Base-by-base conservation (phyloP, 2,329 filamentous ascomycete species). In the Claviceps africana region DNA sequence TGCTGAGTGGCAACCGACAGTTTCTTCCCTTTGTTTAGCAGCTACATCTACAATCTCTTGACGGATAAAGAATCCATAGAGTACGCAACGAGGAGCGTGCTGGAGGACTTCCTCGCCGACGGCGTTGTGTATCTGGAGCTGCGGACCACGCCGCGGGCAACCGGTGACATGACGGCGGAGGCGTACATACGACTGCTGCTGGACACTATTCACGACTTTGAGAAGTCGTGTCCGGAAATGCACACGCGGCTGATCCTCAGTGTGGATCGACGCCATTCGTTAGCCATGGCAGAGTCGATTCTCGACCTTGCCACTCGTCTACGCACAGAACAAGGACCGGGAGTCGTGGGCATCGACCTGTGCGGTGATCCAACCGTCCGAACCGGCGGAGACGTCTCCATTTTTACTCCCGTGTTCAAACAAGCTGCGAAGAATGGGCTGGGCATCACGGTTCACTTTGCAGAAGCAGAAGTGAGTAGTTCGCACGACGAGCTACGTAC, bases 71-170 rank as follows among this genome's bases (percentile, higher is more conserved):
- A 72, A 3, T 79, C 80, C 57, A 69, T 88, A 47, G 70, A 68
- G 42, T 74, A 78, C 59, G 79, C 85, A 28, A 88, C 86, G 1
- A 70, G 67, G 43, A 74, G 78, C 5, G 85, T 90, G 45, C 72
- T 88, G 7, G 55, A 69, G 21, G 76, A 81, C 59, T 94, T 93
- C 61, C 72, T 77, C 49, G 64, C 66, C 28, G 87, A 93, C 61
- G 85, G 85, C 37, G 82, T 91, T 17, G 74, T 78, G 52, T 91
- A 93, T 62, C 74, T 90, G 13, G 88, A 94, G 64, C 76, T 93
- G 25, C 81, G 88, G 44, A 91, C 87, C 0, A 93, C 86, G 1
- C 88, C 88, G 1, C 79, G 88, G 51, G 73, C 76, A 2, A 78
- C 83, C 35, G 71, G 75, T 3, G 62, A 66, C 0, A 68, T 87